Conservation (phyloP, 805 yeast species). For the Debaryomyces prosopidis region DNA sequence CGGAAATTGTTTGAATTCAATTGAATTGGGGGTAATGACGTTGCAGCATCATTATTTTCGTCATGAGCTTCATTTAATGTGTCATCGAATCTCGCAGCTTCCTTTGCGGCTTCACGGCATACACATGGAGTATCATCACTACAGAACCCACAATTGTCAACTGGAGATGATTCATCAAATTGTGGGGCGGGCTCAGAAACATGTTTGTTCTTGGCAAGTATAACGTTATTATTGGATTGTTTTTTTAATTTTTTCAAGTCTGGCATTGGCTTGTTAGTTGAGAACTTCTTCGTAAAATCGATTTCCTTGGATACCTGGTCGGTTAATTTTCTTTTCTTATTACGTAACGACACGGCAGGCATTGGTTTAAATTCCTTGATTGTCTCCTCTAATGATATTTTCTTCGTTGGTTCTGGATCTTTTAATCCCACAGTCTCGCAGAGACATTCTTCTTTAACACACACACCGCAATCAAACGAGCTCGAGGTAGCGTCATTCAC, state of each 20-base stretch:
- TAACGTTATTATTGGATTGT: conserved; percentile 5
- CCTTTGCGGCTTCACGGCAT: conserved; percentile 75
- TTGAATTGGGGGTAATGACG: conserved; percentile 45
- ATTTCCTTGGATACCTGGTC: conserved; percentile 33
- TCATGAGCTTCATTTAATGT: conserved; percentile 27
- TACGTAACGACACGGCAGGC: conserved; percentile 64
- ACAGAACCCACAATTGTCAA: conserved; percentile 90
- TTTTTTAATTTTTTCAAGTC: conserved; percentile 33
- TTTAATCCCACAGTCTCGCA: conserved; percentile 57
- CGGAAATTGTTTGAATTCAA: conserved; percentile 25
- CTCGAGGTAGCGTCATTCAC: conserved; percentile 6
- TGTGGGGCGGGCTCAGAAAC: conserved; percentile 3
- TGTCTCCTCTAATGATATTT: conserved; percentile 26
- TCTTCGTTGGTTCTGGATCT: conserved; percentile 12
- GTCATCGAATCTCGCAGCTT: conserved; percentile 41
- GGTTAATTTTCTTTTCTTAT: conserved; percentile 20
- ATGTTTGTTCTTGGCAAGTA: conserved; percentile 15
- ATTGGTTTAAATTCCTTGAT: conserved; percentile 53
- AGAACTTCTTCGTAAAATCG: conserved; percentile 57
- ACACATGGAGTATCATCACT: conserved; percentile 90
- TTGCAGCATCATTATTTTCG: conserved; percentile 32
- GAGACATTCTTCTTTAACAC: conserved; percentile 66
- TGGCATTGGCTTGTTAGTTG: conserved; percentile 34
- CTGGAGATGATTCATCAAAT: conserved; percentile 48
- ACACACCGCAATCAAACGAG: conserved; percentile 60